A percentile compares a stretch with the other conserved stretches of the same genome.
Evolutionary conservation across 768 basidiomycete genomes (phyloP).

Genomic region (Boletales sp.): DNA sequence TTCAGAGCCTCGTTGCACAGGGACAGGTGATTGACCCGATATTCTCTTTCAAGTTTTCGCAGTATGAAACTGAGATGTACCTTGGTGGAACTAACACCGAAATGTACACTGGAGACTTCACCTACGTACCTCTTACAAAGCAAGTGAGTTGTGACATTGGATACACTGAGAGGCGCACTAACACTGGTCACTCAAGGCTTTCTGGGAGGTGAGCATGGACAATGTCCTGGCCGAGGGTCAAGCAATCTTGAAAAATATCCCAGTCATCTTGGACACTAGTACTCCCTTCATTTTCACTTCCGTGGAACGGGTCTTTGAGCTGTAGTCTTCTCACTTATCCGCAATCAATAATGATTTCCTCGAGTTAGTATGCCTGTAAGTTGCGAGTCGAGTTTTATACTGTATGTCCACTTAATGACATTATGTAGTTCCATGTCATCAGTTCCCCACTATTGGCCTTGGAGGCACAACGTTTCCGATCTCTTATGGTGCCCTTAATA

Average conservation of each 20-base stretch:
- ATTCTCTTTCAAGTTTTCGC: conserved; percentile 48
- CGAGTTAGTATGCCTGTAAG: conserved; percentile 28
- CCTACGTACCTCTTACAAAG: conserved; percentile 27
- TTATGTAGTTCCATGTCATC: conserved; percentile 25
- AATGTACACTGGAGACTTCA: conserved; percentile 37
- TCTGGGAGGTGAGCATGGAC: conserved; percentile 15
- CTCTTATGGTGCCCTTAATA: conserved; percentile 31
- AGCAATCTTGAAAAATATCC: background rate
- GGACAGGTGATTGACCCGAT: conserved; percentile 27
- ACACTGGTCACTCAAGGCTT: background rate
- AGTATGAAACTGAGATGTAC: conserved; percentile 34
- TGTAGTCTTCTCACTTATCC: conserved; percentile 4
- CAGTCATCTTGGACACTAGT: conserved; percentile 20
- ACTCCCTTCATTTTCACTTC: conserved; percentile 5
- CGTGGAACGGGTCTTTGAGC: background rate
- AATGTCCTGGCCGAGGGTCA: background rate
- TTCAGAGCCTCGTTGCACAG: conserved; percentile 40
- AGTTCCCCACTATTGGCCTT: conserved; percentile 28
- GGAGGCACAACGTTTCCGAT: conserved; percentile 34
- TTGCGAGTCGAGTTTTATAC: background rate
- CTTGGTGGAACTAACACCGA: conserved; percentile 39
- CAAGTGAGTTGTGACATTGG: conserved; percentile 9
- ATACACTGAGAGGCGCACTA: background rate
- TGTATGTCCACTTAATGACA: background rate
- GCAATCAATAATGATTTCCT: conserved; percentile 12